Percentiles rank a stretch among this genome's conserved stretches.
These are phyloP conservation scores for Medicago ruthenica DNA, from an alignment of 306 rosid genomes.

Conservation along the genomic window DNA sequence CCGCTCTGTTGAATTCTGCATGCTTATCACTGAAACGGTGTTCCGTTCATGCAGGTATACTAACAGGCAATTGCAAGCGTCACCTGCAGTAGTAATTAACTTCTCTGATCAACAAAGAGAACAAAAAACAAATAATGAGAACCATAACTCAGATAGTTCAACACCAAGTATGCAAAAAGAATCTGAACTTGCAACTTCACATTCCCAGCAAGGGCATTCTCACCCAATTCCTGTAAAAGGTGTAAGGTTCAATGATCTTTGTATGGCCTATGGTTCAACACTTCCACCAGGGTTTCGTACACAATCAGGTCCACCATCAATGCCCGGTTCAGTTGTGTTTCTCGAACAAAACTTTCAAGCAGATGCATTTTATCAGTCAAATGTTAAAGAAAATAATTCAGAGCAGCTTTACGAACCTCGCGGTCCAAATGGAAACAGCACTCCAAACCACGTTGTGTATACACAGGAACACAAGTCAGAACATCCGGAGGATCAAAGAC, in stretches of 20 bases:
- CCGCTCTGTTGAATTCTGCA: neutral
- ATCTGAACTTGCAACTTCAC: constrained; percentile 60
- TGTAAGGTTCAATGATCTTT: constrained; percentile 55
- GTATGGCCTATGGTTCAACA: constrained; percentile 59
- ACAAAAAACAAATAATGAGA: constrained; percentile 54
- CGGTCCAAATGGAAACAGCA: constrained; percentile 46
- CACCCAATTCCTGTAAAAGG: constrained; percentile 73
- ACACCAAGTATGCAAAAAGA: constrained; percentile 64
- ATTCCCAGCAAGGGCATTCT: constrained; percentile 58
- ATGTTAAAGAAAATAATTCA: constrained; percentile 51
- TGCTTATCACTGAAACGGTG: constrained; percentile 39
- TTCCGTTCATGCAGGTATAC: constrained; percentile 74
- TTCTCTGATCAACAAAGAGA: constrained; percentile 57
- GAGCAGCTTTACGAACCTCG: constrained; percentile 53
- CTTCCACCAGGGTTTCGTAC: constrained; percentile 61
- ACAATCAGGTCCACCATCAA: constrained; percentile 59
- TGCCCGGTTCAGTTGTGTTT: constrained; percentile 54
- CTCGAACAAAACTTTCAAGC: constrained; percentile 60
- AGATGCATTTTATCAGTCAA: constrained; percentile 62
- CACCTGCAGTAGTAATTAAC: constrained; percentile 45
- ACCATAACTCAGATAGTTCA: constrained; percentile 53
- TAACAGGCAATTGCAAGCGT: constrained; percentile 61
- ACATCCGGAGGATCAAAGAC: constrained; percentile 62
- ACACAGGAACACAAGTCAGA: constrained; percentile 61
- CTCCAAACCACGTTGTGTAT: constrained; percentile 45